Conservation (phyloP, 495 filamentous ascomycete genomes). For the Neurospora sp. region DNA sequence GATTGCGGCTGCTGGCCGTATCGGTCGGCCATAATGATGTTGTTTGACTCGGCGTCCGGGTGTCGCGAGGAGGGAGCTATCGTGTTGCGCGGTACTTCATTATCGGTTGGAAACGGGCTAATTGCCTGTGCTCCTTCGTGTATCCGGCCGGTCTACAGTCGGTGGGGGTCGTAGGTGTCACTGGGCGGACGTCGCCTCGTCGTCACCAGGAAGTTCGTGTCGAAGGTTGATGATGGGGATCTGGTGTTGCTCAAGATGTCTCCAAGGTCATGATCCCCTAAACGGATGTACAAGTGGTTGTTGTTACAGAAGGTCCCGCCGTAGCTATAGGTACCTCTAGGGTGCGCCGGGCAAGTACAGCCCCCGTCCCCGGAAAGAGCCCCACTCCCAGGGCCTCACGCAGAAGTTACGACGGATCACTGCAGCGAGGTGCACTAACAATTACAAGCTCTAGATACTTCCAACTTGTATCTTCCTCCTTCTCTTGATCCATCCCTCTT, state of each 20-base stretch:
- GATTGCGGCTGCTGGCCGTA: constrained; percentile 21
- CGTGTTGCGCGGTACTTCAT: constrained; percentile 12
- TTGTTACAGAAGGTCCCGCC: not conserved
- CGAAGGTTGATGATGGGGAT: not conserved
- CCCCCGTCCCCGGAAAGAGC: not conserved
- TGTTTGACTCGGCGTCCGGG: not conserved
- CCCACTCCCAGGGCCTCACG: not conserved
- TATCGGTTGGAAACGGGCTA: not conserved
- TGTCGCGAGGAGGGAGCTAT: constrained; percentile 7
- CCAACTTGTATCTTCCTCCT: not conserved
- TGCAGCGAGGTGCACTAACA: not conserved
- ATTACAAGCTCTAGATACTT: not conserved
- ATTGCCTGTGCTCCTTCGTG: not conserved
- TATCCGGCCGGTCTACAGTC: not conserved
- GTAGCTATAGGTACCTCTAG: not conserved
- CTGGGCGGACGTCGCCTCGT: not conserved
- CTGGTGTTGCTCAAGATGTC: not conserved
- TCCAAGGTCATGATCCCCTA: not conserved
- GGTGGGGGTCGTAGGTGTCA: not conserved
- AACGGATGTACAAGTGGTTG: not conserved
- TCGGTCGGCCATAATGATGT: constrained; percentile 29
- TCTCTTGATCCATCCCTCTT: not conserved
- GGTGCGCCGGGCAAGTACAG: not conserved
- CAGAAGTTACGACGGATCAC: not conserved
- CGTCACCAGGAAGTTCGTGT: not conserved